Percentiles rank a stretch among this genome's conserved stretches.
Evolutionary conservation across 2,329 filamentous ascomycete species (phyloP).

Genomic region (Simplicillium aogashimaense): DNA sequence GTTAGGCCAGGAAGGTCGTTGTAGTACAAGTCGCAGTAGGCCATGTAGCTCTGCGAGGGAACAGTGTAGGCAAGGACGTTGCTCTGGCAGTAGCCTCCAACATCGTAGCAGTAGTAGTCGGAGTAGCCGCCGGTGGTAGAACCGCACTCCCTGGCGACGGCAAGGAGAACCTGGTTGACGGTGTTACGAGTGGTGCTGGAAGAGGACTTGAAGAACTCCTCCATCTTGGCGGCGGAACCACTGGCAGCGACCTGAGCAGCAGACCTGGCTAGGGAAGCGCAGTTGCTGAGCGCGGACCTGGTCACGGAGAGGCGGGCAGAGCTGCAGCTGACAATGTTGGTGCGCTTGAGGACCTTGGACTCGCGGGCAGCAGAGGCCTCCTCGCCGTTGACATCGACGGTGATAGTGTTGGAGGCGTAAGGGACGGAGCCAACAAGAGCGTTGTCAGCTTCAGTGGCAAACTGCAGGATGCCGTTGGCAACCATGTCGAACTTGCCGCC

Average conservation of each 20-base stretch:
- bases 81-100: slow-evolving; percentile 6
- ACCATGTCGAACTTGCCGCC: slow-evolving; percentile 42
- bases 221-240: slow-evolving; percentile 31
- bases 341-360: slow-evolving; percentile 34
- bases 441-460: slow-evolving; percentile 35
- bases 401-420: slow-evolving; percentile 41
- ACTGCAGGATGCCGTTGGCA: slow-evolving; percentile 40
- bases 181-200: slow-evolving; percentile 23
- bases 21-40: slow-evolving; percentile 49
- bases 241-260: slow-evolving; percentile 39
- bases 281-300: slow-evolving; percentile 34
- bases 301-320: slow-evolving; percentile 26
- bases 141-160: slow-evolving; percentile 35
- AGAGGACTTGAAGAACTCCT: slow-evolving; percentile 49
- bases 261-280: slow-evolving; percentile 23
- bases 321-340: slow-evolving; percentile 39
- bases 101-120: slow-evolving; percentile 44
- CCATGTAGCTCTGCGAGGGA: slow-evolving; percentile 38
- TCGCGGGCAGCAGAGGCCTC: slow-evolving; percentile 35
- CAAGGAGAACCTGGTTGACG: slow-evolving; percentile 34
- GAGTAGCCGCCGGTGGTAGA: slow-evolving; percentile 33
- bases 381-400: slow-evolving; percentile 42
- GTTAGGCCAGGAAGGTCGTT: slow-evolving; percentile 34
- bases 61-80: slow-evolving; percentile 47
- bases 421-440: slow-evolving; percentile 35